Base-by-base conservation (phyloP, 2,329 filamentous ascomycete genomes). In the Fusarium sp. region DNA sequence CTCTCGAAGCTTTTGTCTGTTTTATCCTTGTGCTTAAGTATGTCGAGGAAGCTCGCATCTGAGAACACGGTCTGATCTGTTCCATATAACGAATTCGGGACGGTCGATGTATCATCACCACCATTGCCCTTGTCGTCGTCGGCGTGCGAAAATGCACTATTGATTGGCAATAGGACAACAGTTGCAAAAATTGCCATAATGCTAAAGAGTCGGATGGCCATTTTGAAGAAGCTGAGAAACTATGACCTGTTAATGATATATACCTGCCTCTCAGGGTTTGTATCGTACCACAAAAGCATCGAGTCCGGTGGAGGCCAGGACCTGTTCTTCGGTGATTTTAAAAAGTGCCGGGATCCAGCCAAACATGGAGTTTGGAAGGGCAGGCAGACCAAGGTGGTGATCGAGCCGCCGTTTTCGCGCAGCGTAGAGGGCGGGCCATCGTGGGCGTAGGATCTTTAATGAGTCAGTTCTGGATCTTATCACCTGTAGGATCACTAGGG, bases 201-300 rank as follows among this genome's bases (percentile, higher is more conserved):
- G 22, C 89, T 85, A 57, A 98, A 91, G 76, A 98, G 93, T 71
- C 93, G 94, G 74, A 95, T 93, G 18, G 96, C 92, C 90, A 98
- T 96, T 81, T 95, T 97, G 87, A 98, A 98, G 83, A 99, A 99
- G 22, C 92, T 90, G 20, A 99, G 87, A 80, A 99, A 98, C 89
- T 84, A 32, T 22, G 15, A 11, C n/a, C 15, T 6, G 62, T 82
- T 61, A 80, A 68, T 20, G 60, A 58, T 44, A 5, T 13, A 14
- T 12, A 13, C 38, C 18, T 8, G n/a, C 20, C 11, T 18, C 30
- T 20, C 5, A 30, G 28, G 6, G 12, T 48, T 45, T 42, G 8
- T 20, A 28, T 86, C 89, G 76, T 84, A 94, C 92, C 74, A 98
- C 96, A 84, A 94, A 99, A 57, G 96, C 96, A 85, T 99, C 96